These are phyloP conservation scores for Kluyveromyces marxianus DNA, from an alignment of 1,139 yeast genomes.

Conservation along the genomic window DNA sequence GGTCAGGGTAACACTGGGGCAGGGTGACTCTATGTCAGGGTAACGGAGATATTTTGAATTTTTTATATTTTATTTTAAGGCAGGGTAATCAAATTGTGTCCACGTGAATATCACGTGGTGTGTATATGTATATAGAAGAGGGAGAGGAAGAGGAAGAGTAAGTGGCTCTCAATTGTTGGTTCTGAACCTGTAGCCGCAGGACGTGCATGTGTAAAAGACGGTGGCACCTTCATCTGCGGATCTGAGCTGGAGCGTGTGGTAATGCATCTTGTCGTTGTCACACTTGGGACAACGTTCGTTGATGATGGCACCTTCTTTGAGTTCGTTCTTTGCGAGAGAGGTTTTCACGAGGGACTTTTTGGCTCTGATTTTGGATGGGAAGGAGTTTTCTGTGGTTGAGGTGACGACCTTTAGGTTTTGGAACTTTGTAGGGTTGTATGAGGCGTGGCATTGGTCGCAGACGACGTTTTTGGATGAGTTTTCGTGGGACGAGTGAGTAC, in stretches of 20 bases:
- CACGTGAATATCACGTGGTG: too few species aligned
- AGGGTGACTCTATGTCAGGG: too few species aligned
- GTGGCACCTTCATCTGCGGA: slow-evolving; percentile 99
- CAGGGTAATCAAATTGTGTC: too few species aligned
- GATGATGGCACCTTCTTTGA: slow-evolving; percentile 92
- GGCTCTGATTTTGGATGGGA: slow-evolving; percentile 75
- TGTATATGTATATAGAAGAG: too few species aligned
- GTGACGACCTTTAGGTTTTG: slow-evolving; percentile 81
- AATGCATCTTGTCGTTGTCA: slow-evolving; percentile 96
- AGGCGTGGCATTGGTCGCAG: slow-evolving; percentile 62
- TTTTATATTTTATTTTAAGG: too few species aligned
- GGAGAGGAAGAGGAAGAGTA: background rate
- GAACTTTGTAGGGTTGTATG: slow-evolving; percentile 52
- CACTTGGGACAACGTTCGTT: slow-evolving; percentile 97
- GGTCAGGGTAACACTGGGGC: too few species aligned
- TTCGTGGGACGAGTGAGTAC: slow-evolving; percentile 40
- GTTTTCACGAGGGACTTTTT: slow-evolving; percentile 90
- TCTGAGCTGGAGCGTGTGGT: slow-evolving; percentile 90
- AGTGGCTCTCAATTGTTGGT: slow-evolving; percentile 56
- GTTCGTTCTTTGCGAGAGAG: slow-evolving; percentile 61
- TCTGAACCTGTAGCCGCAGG: slow-evolving; percentile 88
- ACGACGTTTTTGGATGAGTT: slow-evolving; percentile 34
- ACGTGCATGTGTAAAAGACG: slow-evolving; percentile 89
- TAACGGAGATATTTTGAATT: too few species aligned
- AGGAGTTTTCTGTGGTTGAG: slow-evolving; percentile 76